Percentiles rank a stretch among this genome's conserved stretches.
phyloP scores from a whole-genome alignment of 805 yeast genomes.

The Wickerhamomyces alni region DNA sequence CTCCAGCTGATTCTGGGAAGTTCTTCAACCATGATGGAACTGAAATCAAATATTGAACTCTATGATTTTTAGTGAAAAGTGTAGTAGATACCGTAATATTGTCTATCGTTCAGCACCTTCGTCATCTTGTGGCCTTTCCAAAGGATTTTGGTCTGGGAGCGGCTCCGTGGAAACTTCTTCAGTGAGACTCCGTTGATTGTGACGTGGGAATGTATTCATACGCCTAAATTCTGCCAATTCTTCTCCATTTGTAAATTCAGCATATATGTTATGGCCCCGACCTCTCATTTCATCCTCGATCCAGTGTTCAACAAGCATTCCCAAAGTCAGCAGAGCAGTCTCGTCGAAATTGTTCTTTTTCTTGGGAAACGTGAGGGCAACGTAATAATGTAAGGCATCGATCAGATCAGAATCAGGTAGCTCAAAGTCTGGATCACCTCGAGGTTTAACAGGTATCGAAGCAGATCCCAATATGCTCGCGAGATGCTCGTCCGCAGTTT shows the following conservation, averaged over 20 bases:
- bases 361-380: constrained; percentile 19
- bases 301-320: constrained; percentile 32
- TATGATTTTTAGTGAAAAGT: no score
- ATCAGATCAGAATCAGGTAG: constrained; percentile 24
- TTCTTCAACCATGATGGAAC: constrained; percentile 15
- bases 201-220: no score
- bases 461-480: constrained; percentile 3
- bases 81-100: no score
- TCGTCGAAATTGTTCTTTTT: constrained; percentile 28
- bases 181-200: no score
- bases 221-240: constrained; percentile 8
- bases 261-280: constrained; percentile 3
- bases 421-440: constrained; percentile 7
- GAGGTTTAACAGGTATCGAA: constrained; percentile 13
- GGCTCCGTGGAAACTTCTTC: no score
- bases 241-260: constrained; percentile 1
- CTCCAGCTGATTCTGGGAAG: constrained; percentile 13
- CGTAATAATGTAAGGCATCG: constrained; percentile 30
- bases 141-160: no score
- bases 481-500: no score
- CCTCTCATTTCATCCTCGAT: constrained; percentile 20
- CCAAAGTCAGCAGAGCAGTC: constrained; percentile 29
- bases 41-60: constrained; percentile 10
- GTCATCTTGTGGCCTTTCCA: neutral
- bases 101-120: neutral